A percentile compares a stretch with the other conserved stretches of the same genome.
phyloP scores from a whole-genome alignment of 2,329 filamentous ascomycete species.

The Pezicula neosporulosa region DNA sequence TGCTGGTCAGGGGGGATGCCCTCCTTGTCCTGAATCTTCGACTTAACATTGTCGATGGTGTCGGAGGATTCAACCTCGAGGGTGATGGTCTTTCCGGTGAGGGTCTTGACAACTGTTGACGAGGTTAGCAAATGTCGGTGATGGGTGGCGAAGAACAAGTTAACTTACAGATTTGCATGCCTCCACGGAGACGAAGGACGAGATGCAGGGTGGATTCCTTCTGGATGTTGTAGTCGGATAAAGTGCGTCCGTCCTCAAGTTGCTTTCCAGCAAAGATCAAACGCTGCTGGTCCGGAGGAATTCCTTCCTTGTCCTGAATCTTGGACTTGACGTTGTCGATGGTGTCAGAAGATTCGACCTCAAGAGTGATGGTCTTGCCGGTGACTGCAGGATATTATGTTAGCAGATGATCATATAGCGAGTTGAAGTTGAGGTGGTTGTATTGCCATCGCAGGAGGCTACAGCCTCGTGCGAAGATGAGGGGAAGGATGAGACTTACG shows the following conservation, averaged over 20 bases:
- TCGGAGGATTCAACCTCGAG: constrained; percentile 86
- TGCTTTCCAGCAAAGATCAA: constrained; percentile 96
- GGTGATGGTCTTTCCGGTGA: constrained; percentile 93
- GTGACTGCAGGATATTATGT: constrained; percentile 64
- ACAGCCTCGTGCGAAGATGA: constrained; percentile 36
- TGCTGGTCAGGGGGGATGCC: constrained; percentile 94
- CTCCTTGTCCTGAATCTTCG: constrained; percentile 90
- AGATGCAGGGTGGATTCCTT: constrained; percentile 86
- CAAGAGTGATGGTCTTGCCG: constrained; percentile 88
- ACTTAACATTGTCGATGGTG: constrained; percentile 93
- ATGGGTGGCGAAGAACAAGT: constrained; percentile 49
- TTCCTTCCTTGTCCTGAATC: constrained; percentile 97
- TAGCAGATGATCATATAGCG: constrained; percentile 71
- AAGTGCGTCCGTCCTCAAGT: constrained; percentile 87
- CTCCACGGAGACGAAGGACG: constrained; percentile 83
- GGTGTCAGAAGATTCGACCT: constrained; percentile 85
- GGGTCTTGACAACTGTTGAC: constrained; percentile 64
- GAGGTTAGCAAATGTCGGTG: constrained; percentile 50
- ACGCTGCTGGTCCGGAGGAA: constrained; percentile 93
- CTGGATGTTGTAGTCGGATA: constrained; percentile 93
- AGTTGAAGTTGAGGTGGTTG: constrained; percentile 40
- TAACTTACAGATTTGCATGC: constrained; percentile 70
- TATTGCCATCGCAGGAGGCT: constrained; percentile 38
- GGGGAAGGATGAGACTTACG: constrained; percentile 53
- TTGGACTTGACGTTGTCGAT: constrained; percentile 97